phyloP scores from a whole-genome alignment of 192 early-diverging fungal species.

The Phycomyces blakesleeanus region DNA sequence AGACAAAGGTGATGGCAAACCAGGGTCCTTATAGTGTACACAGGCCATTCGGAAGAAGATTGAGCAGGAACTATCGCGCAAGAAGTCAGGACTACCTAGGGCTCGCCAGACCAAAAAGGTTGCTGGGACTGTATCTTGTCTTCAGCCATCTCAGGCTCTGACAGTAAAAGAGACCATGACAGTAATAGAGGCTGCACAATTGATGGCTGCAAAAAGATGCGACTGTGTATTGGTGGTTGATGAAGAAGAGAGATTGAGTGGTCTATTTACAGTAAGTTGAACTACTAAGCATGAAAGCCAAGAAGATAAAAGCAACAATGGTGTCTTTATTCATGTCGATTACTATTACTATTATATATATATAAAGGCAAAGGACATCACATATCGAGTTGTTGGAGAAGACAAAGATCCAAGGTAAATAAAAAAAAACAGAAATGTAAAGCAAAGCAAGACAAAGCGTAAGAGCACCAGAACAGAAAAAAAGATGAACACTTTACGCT shows the following conservation, averaged over 20 bases:
- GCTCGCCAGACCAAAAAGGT: conserved; percentile 34
- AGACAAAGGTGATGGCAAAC: background rate
- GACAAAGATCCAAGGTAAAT: conserved; percentile 30
- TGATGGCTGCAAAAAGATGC: conserved; percentile 96
- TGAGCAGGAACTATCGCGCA: conserved; percentile 64
- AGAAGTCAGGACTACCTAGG: conserved; percentile 29
- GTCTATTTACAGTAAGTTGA: conserved; percentile 83
- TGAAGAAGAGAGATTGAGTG: conserved; percentile 83
- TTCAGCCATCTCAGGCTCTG: conserved; percentile 81
- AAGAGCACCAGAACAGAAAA: too few relatives aligned
- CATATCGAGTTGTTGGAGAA: conserved; percentile 90
- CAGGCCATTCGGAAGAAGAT: conserved; percentile 67
- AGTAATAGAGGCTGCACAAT: conserved; percentile 78
- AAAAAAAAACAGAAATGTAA: too few relatives aligned
- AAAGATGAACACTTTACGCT: background rate
- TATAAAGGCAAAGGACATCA: conserved; percentile 90
- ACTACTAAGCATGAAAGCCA: too few relatives aligned
- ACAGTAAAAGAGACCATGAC: conserved; percentile 74
- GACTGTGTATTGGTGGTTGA: conserved; percentile 96
- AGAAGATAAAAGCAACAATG: background rate
- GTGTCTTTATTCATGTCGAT: too few relatives aligned
- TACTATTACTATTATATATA: too few relatives aligned
- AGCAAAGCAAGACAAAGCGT: too few relatives aligned
- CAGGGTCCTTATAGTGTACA: conserved; percentile 2
- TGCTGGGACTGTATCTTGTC: conserved; percentile 84